Evolutionary conservation across 345 rosid genomes (phyloP).

Genomic region (Arabis alpina): DNA sequence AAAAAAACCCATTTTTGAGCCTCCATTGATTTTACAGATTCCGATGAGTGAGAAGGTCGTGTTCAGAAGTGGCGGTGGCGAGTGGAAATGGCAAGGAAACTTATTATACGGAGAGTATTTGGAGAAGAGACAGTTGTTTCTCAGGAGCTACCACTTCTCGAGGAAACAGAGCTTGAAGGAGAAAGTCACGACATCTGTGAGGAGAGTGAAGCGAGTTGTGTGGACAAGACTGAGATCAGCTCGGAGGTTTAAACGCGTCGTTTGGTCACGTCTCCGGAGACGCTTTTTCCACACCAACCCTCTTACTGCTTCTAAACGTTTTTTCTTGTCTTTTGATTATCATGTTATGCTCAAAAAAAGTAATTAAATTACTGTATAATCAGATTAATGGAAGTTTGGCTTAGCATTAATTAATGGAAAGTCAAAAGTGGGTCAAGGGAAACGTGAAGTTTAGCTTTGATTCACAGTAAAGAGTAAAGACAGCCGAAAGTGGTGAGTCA

Average conservation of each 20-base stretch:
- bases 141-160: constrained; percentile 78
- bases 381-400: background rate
- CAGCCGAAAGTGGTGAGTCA: background rate
- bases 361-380: constrained; percentile 3
- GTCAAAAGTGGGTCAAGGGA: constrained; percentile 15
- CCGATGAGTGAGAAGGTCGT: constrained; percentile 36
- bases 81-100: background rate
- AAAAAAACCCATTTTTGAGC: no score
- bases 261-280: constrained; percentile 57
- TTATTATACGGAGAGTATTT: constrained; percentile 38
- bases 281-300: constrained; percentile 48
- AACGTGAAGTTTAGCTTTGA: constrained; percentile 28
- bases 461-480: constrained; percentile 28
- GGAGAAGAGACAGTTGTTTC: constrained; percentile 83
- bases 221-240: constrained; percentile 54
- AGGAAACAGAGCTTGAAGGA: constrained; percentile 59
- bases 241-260: constrained; percentile 51
- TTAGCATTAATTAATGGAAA: background rate
- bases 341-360: background rate
- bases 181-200: constrained; percentile 49
- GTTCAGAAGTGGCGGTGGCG: constrained; percentile 9
- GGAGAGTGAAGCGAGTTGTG: constrained; percentile 51
- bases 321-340: constrained; percentile 5
- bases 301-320: constrained; percentile 35
- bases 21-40: constrained; percentile 13